Conservation (phyloP, 108 stramenopile genomes). For the Craspedostauros australis region DNA sequence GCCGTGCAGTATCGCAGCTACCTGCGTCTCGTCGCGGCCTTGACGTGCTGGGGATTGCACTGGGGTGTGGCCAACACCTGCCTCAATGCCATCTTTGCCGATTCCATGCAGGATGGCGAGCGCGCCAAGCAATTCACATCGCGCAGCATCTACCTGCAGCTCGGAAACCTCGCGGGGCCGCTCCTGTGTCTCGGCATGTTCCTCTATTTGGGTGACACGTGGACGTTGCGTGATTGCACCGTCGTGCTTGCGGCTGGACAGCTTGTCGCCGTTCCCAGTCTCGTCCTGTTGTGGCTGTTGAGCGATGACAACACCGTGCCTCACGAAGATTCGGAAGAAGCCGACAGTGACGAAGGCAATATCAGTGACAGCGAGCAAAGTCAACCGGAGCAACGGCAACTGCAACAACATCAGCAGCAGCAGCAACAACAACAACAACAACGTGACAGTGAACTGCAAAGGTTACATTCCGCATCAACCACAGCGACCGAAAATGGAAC, state of each 20-base stretch:
- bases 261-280: conserved; percentile 14
- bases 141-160: conserved; percentile 16
- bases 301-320: conserved; percentile 19
- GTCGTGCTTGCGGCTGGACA: conserved; percentile 34
- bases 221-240: conserved; percentile 31
- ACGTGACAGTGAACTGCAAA: conserved; percentile 16
- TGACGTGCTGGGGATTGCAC: conserved; percentile 35
- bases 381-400: too few species aligned
- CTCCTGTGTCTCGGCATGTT: conserved; percentile 28
- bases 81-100: conserved; percentile 42
- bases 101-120: conserved; percentile 36
- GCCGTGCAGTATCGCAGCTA: conserved; percentile 18
- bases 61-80: conserved; percentile 45
- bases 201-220: conserved; percentile 26
- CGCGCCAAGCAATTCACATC: conserved; percentile 28
- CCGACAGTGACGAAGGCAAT: background rate
- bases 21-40: conserved; percentile 14
- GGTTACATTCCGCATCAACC: background rate
- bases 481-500: background rate
- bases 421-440: background rate
- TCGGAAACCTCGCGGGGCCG: conserved; percentile 34
- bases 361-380: too few species aligned
- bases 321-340: background rate
- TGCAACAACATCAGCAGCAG: background rate
- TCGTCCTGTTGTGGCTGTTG: conserved; percentile 20